Percentiles rank a stretch among this genome's conserved stretches.
phyloP scores from a whole-genome alignment of 2,329 filamentous ascomycete genomes.

The Monosporascus sp. region DNA sequence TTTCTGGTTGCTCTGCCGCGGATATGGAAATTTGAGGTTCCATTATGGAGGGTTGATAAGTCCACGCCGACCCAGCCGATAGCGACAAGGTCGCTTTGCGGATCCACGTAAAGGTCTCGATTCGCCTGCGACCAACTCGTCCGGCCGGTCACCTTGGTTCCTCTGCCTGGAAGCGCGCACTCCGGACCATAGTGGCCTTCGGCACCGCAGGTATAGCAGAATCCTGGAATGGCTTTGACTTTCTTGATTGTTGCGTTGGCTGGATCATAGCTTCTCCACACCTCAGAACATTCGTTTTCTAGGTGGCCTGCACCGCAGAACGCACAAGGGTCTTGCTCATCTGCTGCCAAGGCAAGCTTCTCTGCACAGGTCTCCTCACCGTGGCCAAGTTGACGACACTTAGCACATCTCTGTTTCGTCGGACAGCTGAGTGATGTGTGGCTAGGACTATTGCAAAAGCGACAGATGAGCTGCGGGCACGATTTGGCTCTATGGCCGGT shows the following conservation, averaged over 20 bases:
- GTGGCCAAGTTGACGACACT: slow-evolving; percentile 62
- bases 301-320: slow-evolving; percentile 55
- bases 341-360: slow-evolving; percentile 45
- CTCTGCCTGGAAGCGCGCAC: slow-evolving; percentile 34
- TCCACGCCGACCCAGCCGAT: slow-evolving; percentile 26
- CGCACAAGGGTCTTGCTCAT: slow-evolving; percentile 53
- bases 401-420: slow-evolving; percentile 43
- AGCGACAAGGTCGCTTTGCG: slow-evolving; percentile 31
- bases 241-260: slow-evolving; percentile 35
- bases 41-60: background rate
- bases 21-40: slow-evolving; percentile 17
- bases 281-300: slow-evolving; percentile 52
- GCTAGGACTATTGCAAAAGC: slow-evolving; percentile 37
- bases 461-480: slow-evolving; percentile 44
- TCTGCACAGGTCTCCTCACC: slow-evolving; percentile 44
- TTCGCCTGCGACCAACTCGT: slow-evolving; percentile 50
- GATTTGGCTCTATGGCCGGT: slow-evolving; percentile 37
- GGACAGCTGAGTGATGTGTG: slow-evolving; percentile 50
- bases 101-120: slow-evolving; percentile 43
- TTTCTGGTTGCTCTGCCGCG: slow-evolving; percentile 19
- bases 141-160: slow-evolving; percentile 20
- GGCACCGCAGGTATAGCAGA: slow-evolving; percentile 52
- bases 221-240: slow-evolving; percentile 43
- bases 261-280: slow-evolving; percentile 54
- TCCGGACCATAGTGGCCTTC: slow-evolving; percentile 52